These are phyloP conservation scores for Termitomyces titanicus DNA, from an alignment of 768 basidiomycete species.

Conservation along the genomic window DNA sequence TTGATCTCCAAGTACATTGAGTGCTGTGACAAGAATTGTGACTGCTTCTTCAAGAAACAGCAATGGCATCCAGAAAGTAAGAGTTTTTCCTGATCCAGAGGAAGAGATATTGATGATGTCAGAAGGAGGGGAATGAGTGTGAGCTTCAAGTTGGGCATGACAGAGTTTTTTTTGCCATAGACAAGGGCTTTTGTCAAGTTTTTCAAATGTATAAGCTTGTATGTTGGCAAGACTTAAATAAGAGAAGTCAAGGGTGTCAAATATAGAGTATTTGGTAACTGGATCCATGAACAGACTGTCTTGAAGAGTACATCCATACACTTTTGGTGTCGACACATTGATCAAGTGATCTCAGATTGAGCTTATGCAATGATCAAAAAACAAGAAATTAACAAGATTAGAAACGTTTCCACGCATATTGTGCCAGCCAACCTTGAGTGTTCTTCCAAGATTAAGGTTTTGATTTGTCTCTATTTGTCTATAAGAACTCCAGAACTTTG, in stretches of 20 bases:
- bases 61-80: slow-evolving; percentile 21
- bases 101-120: slow-evolving; percentile 19
- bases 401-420: background rate
- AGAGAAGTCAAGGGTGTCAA: background rate
- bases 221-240: background rate
- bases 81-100: slow-evolving; percentile 21
- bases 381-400: background rate
- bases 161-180: background rate
- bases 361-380: background rate
- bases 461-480: slow-evolving; percentile 1
- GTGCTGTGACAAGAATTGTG: slow-evolving; percentile 16
- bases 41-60: slow-evolving; percentile 14
- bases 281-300: too few relatives aligned
- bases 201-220: background rate
- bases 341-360: background rate
- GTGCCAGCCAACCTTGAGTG: slow-evolving; percentile 2
- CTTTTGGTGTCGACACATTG: background rate
- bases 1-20: slow-evolving; percentile 20
- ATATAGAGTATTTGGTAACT: background rate
- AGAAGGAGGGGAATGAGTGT: background rate
- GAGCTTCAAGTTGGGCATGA: background rate
- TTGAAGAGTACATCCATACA: background rate
- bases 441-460: slow-evolving; percentile 4
- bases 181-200: background rate
- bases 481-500: background rate